Evolutionary conservation across 2,329 filamentous ascomycete species (phyloP).

Genomic region (Sclerotinia nivalis): DNA sequence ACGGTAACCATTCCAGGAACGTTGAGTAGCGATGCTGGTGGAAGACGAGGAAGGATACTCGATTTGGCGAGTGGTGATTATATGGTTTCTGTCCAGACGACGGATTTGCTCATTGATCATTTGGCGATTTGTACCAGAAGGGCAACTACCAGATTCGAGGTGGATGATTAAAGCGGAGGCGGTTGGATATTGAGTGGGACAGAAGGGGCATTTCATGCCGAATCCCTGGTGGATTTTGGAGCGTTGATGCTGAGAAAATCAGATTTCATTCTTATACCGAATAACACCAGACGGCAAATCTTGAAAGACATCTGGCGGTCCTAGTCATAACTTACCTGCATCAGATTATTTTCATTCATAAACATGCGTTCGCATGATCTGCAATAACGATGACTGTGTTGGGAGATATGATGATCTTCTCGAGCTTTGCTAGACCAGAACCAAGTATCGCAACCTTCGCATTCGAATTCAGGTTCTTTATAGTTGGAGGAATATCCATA

Average conservation of each 20-base stretch:
- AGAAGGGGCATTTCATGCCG: conserved; percentile 56
- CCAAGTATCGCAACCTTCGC: conserved; percentile 27
- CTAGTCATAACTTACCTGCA: conserved; percentile 27
- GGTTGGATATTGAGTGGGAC: conserved; percentile 47
- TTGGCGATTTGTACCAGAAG: conserved; percentile 49
- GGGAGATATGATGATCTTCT: conserved; percentile 30
- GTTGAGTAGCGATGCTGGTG: conserved; percentile 42
- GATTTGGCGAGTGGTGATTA: conserved; percentile 55
- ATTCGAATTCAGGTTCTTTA: conserved; percentile 28
- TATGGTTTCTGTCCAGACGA: conserved; percentile 48
- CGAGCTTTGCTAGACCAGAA: conserved; percentile 28
- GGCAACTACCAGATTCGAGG: conserved; percentile 51
- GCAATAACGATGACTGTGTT: conserved; percentile 32
- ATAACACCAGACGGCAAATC: not conserved
- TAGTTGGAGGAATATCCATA: not conserved
- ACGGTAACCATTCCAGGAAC: conserved; percentile 48
- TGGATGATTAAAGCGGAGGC: conserved; percentile 64
- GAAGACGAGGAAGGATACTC: conserved; percentile 46
- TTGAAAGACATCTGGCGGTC: not conserved
- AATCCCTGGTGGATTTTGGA: conserved; percentile 52
- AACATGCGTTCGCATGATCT: conserved; percentile 32
- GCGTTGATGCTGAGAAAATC: conserved; percentile 52
- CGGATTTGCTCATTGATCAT: conserved; percentile 50
- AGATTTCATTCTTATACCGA: not conserved
- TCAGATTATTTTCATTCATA: conserved; percentile 32